Percentiles rank a stretch among this genome's conserved stretches.
Evolutionary conservation across 306 rosid species (phyloP).

Genomic region (Dalbergia cultrata): DNA sequence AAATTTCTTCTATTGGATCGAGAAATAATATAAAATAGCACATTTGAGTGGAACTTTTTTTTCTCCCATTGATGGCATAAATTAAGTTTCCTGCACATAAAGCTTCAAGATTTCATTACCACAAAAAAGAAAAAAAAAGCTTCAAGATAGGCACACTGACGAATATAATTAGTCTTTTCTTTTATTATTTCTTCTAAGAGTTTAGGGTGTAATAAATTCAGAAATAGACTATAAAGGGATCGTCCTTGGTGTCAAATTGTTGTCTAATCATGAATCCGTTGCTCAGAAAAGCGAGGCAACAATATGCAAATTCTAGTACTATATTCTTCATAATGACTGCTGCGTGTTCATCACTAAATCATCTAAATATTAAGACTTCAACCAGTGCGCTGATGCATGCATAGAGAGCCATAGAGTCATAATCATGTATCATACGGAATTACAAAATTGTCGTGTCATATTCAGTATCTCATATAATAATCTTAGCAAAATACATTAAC

Average conservation of each 20-base stretch:
- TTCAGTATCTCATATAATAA: conserved; percentile 1
- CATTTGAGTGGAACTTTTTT: conserved; percentile 15
- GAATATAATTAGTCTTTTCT: background rate
- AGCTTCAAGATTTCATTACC: background rate
- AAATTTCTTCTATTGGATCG: conserved; percentile 41
- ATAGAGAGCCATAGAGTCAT: too few relatives aligned
- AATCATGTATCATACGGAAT: too few relatives aligned
- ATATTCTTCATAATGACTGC: too few relatives aligned
- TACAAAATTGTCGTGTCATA: background rate
- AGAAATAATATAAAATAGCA: conserved; percentile 39
- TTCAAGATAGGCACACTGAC: background rate
- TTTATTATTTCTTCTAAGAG: background rate
- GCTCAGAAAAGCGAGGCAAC: background rate
- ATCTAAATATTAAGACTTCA: too few relatives aligned
- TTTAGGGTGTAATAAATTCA: background rate
- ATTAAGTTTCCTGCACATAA: conserved; percentile 10
- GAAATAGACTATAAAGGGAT: too few relatives aligned
- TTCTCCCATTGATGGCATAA: background rate
- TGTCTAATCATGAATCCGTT: background rate
- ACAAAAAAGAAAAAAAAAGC: too few relatives aligned
- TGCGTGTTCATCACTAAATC: background rate
- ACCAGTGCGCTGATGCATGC: too few relatives aligned
- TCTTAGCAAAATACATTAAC: background rate
- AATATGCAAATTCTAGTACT: background rate
- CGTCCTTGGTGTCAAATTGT: background rate